Conservation (phyloP, 2,329 filamentous ascomycete genomes). For the Epichloe hybrida region DNA sequence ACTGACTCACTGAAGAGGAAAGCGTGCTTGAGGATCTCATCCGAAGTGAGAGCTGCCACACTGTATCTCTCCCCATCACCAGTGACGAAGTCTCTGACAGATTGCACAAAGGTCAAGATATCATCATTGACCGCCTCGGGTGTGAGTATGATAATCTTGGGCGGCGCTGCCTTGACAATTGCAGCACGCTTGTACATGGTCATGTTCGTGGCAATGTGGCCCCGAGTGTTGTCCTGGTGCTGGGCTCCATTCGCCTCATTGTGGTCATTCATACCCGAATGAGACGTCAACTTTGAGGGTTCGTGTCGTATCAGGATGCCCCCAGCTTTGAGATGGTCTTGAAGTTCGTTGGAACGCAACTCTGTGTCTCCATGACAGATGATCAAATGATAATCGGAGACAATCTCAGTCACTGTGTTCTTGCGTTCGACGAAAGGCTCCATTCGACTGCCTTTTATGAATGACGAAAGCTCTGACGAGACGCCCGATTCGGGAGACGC, state of each 20-base stretch:
- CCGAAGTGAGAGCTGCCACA: not conserved
- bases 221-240: not conserved
- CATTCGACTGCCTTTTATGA: slow-evolving; percentile 7
- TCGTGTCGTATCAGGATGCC: slow-evolving; percentile 14
- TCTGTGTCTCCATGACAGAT: slow-evolving; percentile 11
- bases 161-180: not conserved
- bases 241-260: not conserved
- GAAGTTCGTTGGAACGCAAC: slow-evolving; percentile 8
- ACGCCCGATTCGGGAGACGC: slow-evolving; percentile 5
- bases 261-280: not conserved
- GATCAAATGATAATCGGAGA: slow-evolving; percentile 21
- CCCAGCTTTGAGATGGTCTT: slow-evolving; percentile 14
- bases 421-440: slow-evolving; percentile 18
- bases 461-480: slow-evolving; percentile 1
- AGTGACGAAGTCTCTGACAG: not conserved
- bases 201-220: not conserved
- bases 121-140: not conserved
- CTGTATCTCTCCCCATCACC: not conserved
- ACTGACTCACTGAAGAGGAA: slow-evolving; percentile 13
- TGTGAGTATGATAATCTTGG: slow-evolving; percentile 1
- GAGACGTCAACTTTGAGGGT: not conserved
- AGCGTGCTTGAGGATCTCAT: slow-evolving; percentile 2
- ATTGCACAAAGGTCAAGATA: not conserved
- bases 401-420: slow-evolving; percentile 9
- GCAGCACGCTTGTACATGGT: not conserved